Base-by-base conservation (phyloP, 352 stramenopile species). In the Globisporangium orthogonon region DNA sequence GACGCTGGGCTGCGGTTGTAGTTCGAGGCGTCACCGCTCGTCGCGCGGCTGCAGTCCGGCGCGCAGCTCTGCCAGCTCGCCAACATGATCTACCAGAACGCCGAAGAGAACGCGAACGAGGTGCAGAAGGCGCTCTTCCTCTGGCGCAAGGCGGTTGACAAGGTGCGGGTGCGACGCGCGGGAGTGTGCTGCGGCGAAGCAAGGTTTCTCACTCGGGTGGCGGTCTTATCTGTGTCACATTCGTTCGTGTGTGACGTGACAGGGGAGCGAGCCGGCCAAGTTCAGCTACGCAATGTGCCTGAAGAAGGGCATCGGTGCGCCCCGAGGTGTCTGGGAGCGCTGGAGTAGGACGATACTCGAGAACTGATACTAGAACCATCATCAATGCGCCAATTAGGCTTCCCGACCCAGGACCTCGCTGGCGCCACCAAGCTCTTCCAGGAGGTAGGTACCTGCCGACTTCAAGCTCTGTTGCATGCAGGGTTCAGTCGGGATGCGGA, bases 41-140 rank as follows among this genome's bases (percentile, higher is more conserved):
- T 91, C 55, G 59, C 63, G 23, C 78, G 66, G 2, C 62, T 91
- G 30, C 66, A 67, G 51, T 76, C 61, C n/a, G 75, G 74, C n/a
- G 58, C 70, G 31, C 76, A 91, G 61, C 78, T 83, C 44, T 87
- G 83, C 44, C 76, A 78, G 2, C 60, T 94, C 15, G 85, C 75
- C 52, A 90, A 91, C 62, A 84, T 91, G 71, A 89, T 94, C 54
- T 94, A 89, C 72, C 78, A 77, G 60, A 94, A 94, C 50, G 68
- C 78, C 2, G 67, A 70, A 7, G 73, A 76, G 37, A 86, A 86
- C 31, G 54, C 71, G 2, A 61, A 69, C 47, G 81, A 91, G 57
- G 66, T 86, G 30, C 69, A 89, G 46, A 93, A 91, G 61, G 77
- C 84, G 50, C 63, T 89, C 41, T 76, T 84, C 33, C 63, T 92